Base-by-base conservation (phyloP, 345 rosid species). In the Balakata baccata region DNA sequence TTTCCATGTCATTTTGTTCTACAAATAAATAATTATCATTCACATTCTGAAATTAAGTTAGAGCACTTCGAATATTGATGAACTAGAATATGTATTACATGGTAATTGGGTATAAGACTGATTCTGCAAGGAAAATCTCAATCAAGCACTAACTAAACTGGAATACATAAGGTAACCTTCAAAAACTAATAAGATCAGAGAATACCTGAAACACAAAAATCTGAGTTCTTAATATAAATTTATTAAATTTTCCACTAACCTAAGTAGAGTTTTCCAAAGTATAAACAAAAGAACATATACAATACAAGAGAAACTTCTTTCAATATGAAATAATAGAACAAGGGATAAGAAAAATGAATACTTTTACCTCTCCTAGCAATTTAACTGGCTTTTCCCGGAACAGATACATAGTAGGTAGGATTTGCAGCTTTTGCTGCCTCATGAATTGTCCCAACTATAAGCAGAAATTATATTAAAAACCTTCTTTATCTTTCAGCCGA, bases 351-450 rank as follows among this genome's bases (percentile, higher is more conserved):
- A 80, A 83, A 80, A 80, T 29, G 34, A 29, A 29, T 73, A 64
- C 79, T 77, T 62, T 78, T 83, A 80, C 85, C 87, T 83, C 87
- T 76, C 78, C 80, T 70, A 66, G 74, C 73, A 75, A 73, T 72
- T 69, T 74, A 68, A 78, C 70, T 69, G 77, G 68, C 75, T 83
- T 84, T 54, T 79, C 76, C 75, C 72, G 72, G 75, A 59, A 66
- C 49, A 16, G 67, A 74, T 67, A 73, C 65, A 70, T 64, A 71
- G 66, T 77, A 77, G 74, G 71, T 70, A 18, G 74, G 71, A 72
- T 60, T 78, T 73, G 79, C 78, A 72, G 64, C 59, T 72, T 79
- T 74, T 34, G 66, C 69, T 61, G 80, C 75, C 76, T 74, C 81
- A 58, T 68, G 79, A 77, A 70, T 70, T 38, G 65, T 73, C 75